Conservation (phyloP, 352 stramenopile species). For the Globisporangium yorkense region DNA sequence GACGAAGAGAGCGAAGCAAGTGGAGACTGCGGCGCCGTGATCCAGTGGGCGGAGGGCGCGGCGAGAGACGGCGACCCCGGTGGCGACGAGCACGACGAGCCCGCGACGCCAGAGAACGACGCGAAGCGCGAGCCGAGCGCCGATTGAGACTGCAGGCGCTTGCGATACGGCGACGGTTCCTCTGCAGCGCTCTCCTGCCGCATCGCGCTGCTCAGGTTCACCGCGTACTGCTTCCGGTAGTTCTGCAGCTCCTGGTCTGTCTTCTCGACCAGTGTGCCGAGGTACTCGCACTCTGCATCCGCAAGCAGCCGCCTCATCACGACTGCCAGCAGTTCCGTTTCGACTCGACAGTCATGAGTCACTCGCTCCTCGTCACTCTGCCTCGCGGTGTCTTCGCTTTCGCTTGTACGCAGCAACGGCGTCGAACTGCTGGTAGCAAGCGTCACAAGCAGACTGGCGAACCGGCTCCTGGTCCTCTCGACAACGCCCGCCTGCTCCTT, state of each 20-base stretch:
- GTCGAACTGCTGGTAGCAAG: conserved; percentile 9
- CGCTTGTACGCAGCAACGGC: not conserved
- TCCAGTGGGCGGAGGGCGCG: conserved; percentile 3
- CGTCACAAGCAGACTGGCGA: conserved; percentile 14
- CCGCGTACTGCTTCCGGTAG: conserved; percentile 32
- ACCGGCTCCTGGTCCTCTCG: conserved; percentile 31
- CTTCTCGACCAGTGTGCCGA: conserved; percentile 31
- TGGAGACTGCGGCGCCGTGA: conserved; percentile 1
- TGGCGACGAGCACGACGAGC: conserved; percentile 5
- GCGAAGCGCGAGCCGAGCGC: conserved; percentile 26
- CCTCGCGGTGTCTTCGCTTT: not conserved
- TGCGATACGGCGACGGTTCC: conserved; percentile 17
- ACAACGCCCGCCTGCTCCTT: conserved; percentile 32
- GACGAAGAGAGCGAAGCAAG: not conserved
- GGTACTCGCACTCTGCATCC: conserved; percentile 39
- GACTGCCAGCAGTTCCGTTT: conserved; percentile 19
- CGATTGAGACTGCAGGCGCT: conserved; percentile 16
- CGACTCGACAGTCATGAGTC: not conserved
- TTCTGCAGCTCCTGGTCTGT: conserved; percentile 31
- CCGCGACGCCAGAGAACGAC: conserved; percentile 28
- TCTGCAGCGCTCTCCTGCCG: conserved; percentile 19
- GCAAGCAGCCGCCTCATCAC: conserved; percentile 37
- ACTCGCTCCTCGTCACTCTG: not conserved
- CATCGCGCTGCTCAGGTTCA: conserved; percentile 20
- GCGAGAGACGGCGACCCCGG: conserved; percentile 4